phyloP scores from a whole-genome alignment of 2,329 filamentous ascomycete species.

The Colletotrichum noveboracense region DNA sequence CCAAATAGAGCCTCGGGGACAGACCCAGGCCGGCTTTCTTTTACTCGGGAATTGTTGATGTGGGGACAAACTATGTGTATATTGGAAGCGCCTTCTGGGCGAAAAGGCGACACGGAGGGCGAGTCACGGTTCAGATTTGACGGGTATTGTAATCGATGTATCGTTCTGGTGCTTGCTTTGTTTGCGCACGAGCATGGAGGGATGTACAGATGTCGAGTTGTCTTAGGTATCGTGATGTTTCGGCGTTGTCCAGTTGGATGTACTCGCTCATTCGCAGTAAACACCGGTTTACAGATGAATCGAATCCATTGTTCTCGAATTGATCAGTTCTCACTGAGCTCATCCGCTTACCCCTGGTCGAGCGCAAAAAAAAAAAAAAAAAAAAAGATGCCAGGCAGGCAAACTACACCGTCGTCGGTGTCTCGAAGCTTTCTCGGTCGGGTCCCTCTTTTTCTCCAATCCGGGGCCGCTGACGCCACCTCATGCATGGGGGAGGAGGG shows the following conservation, averaged over 20 bases:
- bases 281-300: not conserved
- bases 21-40: slow-evolving; percentile 19
- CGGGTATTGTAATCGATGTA: slow-evolving; percentile 11
- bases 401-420: not conserved
- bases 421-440: not conserved
- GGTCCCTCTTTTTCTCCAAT: slow-evolving; percentile 12
- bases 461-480: not conserved
- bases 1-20: slow-evolving; percentile 16
- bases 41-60: slow-evolving; percentile 13
- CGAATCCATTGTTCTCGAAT: not conserved
- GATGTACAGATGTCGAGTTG: not conserved
- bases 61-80: slow-evolving; percentile 17
- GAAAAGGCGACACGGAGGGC: not conserved
- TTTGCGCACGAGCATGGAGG: not conserved
- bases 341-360: not conserved
- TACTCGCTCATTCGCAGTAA: not conserved
- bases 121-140: not conserved
- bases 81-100: slow-evolving; percentile 5
- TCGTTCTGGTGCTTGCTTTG: not conserved
- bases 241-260: not conserved
- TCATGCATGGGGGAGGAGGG: not conserved
- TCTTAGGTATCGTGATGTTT: not conserved
- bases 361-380: not conserved
- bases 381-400: not conserved
- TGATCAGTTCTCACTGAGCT: not conserved